Base-by-base conservation (phyloP, 495 filamentous ascomycete genomes). In the Clohesyomyces aquaticus region DNA sequence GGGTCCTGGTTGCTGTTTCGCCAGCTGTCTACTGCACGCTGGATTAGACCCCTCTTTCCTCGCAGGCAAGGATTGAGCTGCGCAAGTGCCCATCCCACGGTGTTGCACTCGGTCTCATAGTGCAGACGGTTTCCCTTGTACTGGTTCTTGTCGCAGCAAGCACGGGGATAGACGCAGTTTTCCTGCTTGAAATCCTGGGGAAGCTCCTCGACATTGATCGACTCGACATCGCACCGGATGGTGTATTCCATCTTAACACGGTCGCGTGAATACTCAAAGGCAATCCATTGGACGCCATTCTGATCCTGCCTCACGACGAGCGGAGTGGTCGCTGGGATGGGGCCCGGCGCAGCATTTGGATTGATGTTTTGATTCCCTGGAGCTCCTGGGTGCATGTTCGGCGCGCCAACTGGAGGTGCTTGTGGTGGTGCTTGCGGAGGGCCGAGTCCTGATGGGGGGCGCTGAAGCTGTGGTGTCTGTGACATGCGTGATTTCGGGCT, bases 181-280 rank as follows among this genome's bases (percentile, higher is more conserved):
- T 96, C 93, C 4, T 88, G 90, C 79, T 96, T 96, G 85, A 98
- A 98, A 53, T 97, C 92, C 67, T 82, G 80, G 63, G 82, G 83
- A 27, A 98, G 84, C 45, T 82, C 86, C 51, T 97, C 92, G 51
- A 93, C 90, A 73, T 91, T 91, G 46, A 98, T 91, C 0, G 93
- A 96, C 77, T 97, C 94, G 22, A 98, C 94, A 69, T 98, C 94
- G 72, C 94, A 98, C 32, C 94, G 88, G 72, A 98, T 98, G 0
- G 92, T 96, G 75, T 98, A 98, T 74, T 96, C 94, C 91, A 97
- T 96, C 84, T 98, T 98, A 66, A 98, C 92, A 27, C 94, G 83
- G 74, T 98, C 94, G 25, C 94, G 86, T 16, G 95, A 98, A 75
- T 98, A 98, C 72, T 98, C 94, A 60, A 98, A 98, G 2, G 92